Evolutionary conservation across 768 basidiomycete genomes (phyloP), one percentile per base, ranked within the genome.

Genomic region (Grammothele lineata): DNA sequence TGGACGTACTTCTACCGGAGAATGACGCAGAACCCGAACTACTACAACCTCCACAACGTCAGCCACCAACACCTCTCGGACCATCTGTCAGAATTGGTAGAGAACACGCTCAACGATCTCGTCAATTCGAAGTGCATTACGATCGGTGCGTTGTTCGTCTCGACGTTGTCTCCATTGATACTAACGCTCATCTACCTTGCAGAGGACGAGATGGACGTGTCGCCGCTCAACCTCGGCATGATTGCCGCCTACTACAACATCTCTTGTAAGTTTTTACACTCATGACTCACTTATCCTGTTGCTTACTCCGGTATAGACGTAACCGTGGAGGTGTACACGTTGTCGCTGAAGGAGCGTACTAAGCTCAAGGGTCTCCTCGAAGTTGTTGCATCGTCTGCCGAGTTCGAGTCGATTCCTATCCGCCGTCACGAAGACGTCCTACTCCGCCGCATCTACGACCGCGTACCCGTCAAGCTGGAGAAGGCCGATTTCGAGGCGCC

Each of bases 1-100:
- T 99, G 96, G 96, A 94, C 94, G 10, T 96, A 88, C 73, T 92
- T 97, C 74, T 98, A 98, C 67, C 82, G 95, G 37, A 81, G 96
- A 12, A 89, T 98, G 85, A 94, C 92, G 0, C 92, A 97, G 62
- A 99, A 98, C 52, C 93, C 95, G 0, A 92, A 93, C 58, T 94
- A 91, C 65, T 93, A 93, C 70, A 92, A 92, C 53, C 71, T 94
- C 14, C 88, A 94, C 72, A 94, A 92, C 49, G 94, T 96, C 63
- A 92, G 85, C 56, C 94, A 97, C 61, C 89, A 93, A 38, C 92
- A 96, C 62, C 74, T 98, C 11, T 95, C 93, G 0, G 95, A 98
- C 53, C 93, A 97, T 62, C 73, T 98, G 4, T 97, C 94, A 1
- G 94, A 98, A 63, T 69, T 98, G 39, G 95, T 99, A 37, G 96